Percentiles rank a stretch among this genome's conserved stretches.
These are phyloP conservation scores for Scenedesmus sp. DNA, from an alignment of 163 green algal genomes.

Conservation along the genomic window DNA sequence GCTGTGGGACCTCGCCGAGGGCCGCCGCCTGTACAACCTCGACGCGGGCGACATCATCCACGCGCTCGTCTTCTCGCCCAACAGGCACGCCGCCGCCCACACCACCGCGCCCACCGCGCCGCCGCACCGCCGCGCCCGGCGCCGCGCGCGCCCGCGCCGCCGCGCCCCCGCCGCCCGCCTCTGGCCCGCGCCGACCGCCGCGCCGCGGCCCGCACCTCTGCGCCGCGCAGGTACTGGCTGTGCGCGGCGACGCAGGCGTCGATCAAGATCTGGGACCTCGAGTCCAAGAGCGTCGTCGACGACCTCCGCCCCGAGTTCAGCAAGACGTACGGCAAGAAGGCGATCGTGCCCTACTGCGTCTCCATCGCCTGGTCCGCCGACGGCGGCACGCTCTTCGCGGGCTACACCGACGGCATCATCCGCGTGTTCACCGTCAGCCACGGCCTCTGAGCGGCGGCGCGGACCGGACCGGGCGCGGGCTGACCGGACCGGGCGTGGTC, in stretches of 20 bases:
- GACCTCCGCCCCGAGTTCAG: slow-evolving; percentile 94
- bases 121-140: too few relatives aligned
- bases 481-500: too few relatives aligned
- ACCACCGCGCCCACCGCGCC: too few relatives aligned
- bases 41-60: slow-evolving; percentile 99
- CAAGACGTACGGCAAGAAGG: slow-evolving; percentile 82
- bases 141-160: too few relatives aligned
- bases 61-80: slow-evolving; percentile 98
- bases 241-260: slow-evolving; percentile 71
- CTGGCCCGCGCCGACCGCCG: too few relatives aligned
- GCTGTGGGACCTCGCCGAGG: slow-evolving; percentile 99
- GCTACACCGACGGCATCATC: slow-evolving; percentile 97
- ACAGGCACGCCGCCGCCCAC: slow-evolving; percentile 51
- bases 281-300: slow-evolving; percentile 98
- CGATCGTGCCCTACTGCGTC: slow-evolving; percentile 93
- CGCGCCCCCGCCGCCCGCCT: too few relatives aligned
- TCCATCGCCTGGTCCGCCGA: slow-evolving; percentile 97
- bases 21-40: slow-evolving; percentile 98
- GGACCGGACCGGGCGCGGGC: too few relatives aligned
- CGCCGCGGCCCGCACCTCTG: too few relatives aligned
- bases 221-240: slow-evolving; percentile 40
- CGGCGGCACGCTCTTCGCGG: slow-evolving; percentile 92
- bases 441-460: slow-evolving; percentile 47
- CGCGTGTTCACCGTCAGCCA: slow-evolving; percentile 87
- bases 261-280: slow-evolving; percentile 97